Base-by-base conservation (phyloP, 257 asterid species). In the Dorcoceras hygrometricum region DNA sequence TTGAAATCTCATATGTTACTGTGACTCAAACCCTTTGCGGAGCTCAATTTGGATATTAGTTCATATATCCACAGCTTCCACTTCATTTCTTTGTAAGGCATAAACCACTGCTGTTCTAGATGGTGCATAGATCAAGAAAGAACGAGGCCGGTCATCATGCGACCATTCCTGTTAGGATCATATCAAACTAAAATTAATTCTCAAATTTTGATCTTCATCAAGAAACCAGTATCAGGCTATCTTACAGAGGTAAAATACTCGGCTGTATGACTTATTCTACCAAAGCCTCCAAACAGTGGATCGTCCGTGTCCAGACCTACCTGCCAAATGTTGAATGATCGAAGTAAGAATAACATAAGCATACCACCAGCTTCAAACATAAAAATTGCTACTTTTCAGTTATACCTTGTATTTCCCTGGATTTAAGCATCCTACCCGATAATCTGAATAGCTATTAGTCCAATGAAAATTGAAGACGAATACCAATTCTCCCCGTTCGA, bases 381-480 rank as follows among this genome's bases (percentile, higher is more conserved):
- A 74, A 11, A 50, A 60, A 51, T 2, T 10, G 43, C 43, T 63
- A 27, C 54, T 39, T 10, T 55, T 46, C 23, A 23, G 22, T 23
- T 59, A 32, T 79, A 92, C 99, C 97, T 88, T 86, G 79, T 93
- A 93, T 74, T 93, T 93, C 71, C 97, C 99, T n/a, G 95, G 89
- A 80, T 82, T 82, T n/a, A 81, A 74, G 88, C 99, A 93, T 68
- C 99, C 99, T 46, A 90, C 73, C 28, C 77, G 87, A 67, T 93
- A 93, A 75, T 88, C 95, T 6, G 91, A 90, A 79, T 81, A 94
- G 67, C 99, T 93, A 65, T 46, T 77, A 50, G 74, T 83, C 95
- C 96, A 93, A 63, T 90, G 99, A 68, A 93, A 93, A 75, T 93
- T 93, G 71, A 93, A 90, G 72, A 93, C 96, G 57, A 90, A 90